Base-by-base conservation (phyloP, 129 eudicot species). In the Smallanthus sonchifolius region DNA sequence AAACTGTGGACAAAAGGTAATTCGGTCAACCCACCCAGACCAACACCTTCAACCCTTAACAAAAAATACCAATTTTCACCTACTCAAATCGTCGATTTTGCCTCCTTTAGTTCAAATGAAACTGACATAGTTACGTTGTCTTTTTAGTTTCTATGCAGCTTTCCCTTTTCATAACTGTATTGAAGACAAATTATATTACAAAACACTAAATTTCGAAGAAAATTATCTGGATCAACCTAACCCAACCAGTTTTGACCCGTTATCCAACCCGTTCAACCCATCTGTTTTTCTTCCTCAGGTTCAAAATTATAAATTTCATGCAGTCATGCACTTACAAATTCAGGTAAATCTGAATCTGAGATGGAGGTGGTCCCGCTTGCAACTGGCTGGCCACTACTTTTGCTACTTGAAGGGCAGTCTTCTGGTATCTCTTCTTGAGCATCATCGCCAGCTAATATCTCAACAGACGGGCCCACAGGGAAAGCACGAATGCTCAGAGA, bases 311-410 rank as follows among this genome's bases (percentile, higher is more conserved):
- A 47, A 67, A 36, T n/a, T 48, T 34, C 39, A 44, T 45, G 51
- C 34, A 80, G 40, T 34, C 39, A 44, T 45, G 51, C 34, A 78
- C 96, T 86, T 86, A 90, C 96, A 30, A 93, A 72, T 79, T 79
- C 80, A 5, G 86, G 86, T 71, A 93, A 71, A 67, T 87, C 95
- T 14, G 90, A 77, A 70, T 90, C 92, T 7, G 52, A 63, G 43
- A 90, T 57, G 65, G 37, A 72, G 35, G 78, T 69, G 19, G 83
- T 34, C 11, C 83, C 77, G 48, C 77, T 60, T 65, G 82, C 69
- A 4, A 51, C 74, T 32, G 80, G 65, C 42, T 49, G 67, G 28
- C 62, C 34, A 49, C 34, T 54, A 10, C 84, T 76, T 84, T 86
- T 84, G 79, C 82, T 81, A 45, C 63, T 47, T 24, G 88, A 76